Conservation (phyloP, 352 stramenopile species). For the Globisporangium echinulatum region DNA sequence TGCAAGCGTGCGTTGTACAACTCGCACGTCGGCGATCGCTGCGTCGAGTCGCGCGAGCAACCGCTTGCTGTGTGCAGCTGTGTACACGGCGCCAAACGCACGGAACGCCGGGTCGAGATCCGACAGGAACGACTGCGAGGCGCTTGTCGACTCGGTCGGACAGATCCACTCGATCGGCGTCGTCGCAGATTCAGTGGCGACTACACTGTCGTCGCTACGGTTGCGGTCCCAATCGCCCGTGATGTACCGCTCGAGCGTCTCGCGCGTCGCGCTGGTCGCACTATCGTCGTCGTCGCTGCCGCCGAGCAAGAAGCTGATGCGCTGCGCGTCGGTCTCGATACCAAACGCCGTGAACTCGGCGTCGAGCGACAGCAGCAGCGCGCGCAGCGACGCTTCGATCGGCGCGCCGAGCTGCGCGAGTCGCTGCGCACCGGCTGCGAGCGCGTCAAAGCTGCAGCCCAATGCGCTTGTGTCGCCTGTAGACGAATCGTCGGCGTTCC, state of each 20-base stretch:
- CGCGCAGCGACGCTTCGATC: slow-evolving; percentile 33
- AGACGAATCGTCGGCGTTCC: neutral
- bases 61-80: slow-evolving; percentile 26
- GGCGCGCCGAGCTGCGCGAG: slow-evolving; percentile 30
- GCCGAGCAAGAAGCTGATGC: slow-evolving; percentile 66
- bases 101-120: slow-evolving; percentile 47
- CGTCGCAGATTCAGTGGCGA: no score
- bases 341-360: slow-evolving; percentile 65
- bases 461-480: slow-evolving; percentile 7
- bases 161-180: neutral
- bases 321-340: slow-evolving; percentile 58
- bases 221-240: neutral
- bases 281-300: slow-evolving; percentile 24
- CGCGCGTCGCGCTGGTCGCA: slow-evolving; percentile 24
- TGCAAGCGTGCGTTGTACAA: slow-evolving; percentile 40
- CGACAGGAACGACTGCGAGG: slow-evolving; percentile 33
- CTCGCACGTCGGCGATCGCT: slow-evolving; percentile 33
- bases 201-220: neutral
- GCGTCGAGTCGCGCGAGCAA: slow-evolving; percentile 37
- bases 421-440: slow-evolving; percentile 26
- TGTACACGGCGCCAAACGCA: slow-evolving; percentile 37
- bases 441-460: slow-evolving; percentile 22
- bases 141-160: neutral
- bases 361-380: slow-evolving; percentile 55
- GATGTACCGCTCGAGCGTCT: slow-evolving; percentile 53